These are phyloP conservation scores for Hypoxylon sp. DNA, from an alignment of 2,329 filamentous ascomycete genomes.

Conservation along the genomic window DNA sequence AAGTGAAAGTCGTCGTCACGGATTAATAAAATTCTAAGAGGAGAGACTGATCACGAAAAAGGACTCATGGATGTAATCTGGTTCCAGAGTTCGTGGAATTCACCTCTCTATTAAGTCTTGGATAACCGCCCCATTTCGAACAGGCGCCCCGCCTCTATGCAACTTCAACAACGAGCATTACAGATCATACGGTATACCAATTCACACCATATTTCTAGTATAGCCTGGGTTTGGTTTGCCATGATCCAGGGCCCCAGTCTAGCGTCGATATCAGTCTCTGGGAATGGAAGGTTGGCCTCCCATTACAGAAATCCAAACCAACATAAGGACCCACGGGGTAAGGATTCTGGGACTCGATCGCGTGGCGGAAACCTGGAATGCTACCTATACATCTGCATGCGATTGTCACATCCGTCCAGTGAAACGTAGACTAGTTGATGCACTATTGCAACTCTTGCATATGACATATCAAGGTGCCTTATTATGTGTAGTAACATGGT, in stretches of 20 bases:
- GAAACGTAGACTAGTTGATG: background rate
- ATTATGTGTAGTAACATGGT: background rate
- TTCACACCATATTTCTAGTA: slow-evolving; percentile 7
- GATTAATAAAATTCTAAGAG: background rate
- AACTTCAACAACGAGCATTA: slow-evolving; percentile 4
- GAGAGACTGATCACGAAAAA: background rate
- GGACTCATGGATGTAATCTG: background rate
- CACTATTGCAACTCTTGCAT: slow-evolving; percentile 6
- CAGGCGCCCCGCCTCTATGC: slow-evolving; percentile 7
- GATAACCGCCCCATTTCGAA: background rate
- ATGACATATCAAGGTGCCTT: background rate
- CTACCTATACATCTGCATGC: slow-evolving; percentile 8
- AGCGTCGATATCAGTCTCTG: slow-evolving; percentile 29
- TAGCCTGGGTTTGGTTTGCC: background rate
- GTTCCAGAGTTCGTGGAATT: background rate
- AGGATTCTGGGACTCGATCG: slow-evolving; percentile 11
- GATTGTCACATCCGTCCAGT: background rate
- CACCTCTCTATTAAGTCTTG: slow-evolving; percentile 17
- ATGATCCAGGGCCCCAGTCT: slow-evolving; percentile 14
- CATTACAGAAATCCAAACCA: slow-evolving; percentile 9
- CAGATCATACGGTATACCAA: slow-evolving; percentile 18
- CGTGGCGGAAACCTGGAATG: slow-evolving; percentile 19
- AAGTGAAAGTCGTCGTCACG: slow-evolving; percentile 1
- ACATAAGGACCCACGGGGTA: slow-evolving; percentile 7
- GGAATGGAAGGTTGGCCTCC: slow-evolving; percentile 8